Percentiles rank a stretch among this genome's conserved stretches.
These are phyloP conservation scores for Venturia effusa DNA, from an alignment of 2,329 filamentous ascomycete genomes.

Conservation along the genomic window DNA sequence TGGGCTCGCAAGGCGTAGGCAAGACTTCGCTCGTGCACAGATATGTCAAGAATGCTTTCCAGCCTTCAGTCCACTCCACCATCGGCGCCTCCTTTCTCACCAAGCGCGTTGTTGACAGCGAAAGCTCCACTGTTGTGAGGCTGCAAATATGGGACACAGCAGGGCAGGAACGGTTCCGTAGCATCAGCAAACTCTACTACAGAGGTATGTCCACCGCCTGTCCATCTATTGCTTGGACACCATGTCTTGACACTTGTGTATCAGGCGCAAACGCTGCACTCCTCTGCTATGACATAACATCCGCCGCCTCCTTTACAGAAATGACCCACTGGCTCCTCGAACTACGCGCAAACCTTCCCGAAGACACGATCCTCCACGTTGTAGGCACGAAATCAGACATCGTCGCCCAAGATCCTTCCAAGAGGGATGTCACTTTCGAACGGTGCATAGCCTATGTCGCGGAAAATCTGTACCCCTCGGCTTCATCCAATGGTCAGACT, in stretches of 20 bases:
- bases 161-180: conserved; percentile 89
- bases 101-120: conserved; percentile 59
- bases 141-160: conserved; percentile 96
- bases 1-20: conserved; percentile 68
- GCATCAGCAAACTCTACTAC: conserved; percentile 92
- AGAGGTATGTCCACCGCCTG: conserved; percentile 35
- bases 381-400: conserved; percentile 92
- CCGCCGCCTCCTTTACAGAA: conserved; percentile 73
- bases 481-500: conserved; percentile 43
- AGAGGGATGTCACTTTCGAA: conserved; percentile 83
- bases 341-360: conserved; percentile 63
- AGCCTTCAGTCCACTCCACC: conserved; percentile 42
- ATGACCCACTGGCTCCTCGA: conserved; percentile 89
- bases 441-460: conserved; percentile 92
- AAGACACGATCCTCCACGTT: conserved; percentile 81
- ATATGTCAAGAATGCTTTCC: conserved; percentile 62
- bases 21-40: conserved; percentile 71
- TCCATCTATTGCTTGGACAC: not conserved
- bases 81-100: conserved; percentile 48
- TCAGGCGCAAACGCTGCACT: conserved; percentile 81
- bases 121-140: conserved; percentile 78
- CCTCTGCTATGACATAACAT: conserved; percentile 89
- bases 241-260: not conserved
- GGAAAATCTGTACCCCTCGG: conserved; percentile 71
- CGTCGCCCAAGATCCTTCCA: conserved; percentile 69